phyloP scores from a whole-genome alignment of 2,329 filamentous ascomycete genomes.

The Phaeosphaeriaceae sp. region DNA sequence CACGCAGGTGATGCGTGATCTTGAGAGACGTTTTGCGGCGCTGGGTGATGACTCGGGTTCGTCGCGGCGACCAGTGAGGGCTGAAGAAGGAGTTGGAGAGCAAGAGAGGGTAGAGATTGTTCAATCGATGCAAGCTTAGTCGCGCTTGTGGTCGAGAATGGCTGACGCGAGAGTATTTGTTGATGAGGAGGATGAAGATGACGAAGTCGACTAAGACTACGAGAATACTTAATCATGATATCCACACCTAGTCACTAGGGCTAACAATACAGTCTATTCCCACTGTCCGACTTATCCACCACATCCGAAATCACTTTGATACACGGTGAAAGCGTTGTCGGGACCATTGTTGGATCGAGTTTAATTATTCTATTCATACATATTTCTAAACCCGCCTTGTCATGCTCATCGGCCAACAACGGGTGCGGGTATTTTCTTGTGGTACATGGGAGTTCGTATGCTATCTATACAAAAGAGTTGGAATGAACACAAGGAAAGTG shows the following conservation, averaged over 20 bases:
- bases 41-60: neutral
- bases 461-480: slow-evolving; percentile 26
- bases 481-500: slow-evolving; percentile 8
- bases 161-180: neutral
- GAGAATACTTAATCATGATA: neutral
- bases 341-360: neutral
- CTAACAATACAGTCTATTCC: neutral
- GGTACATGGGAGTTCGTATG: slow-evolving; percentile 16
- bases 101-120: neutral
- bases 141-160: neutral
- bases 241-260: neutral
- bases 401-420: neutral
- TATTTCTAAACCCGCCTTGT: neutral
- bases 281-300: neutral
- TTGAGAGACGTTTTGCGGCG: neutral
- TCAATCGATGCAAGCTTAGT: neutral
- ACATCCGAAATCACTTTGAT: neutral
- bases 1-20: neutral
- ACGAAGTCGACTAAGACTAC: neutral
- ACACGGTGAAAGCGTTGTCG: no score
- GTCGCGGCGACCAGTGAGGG: neutral
- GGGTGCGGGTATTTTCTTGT: neutral
- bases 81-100: neutral
- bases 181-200: neutral
- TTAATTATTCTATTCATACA: neutral